Evolutionary conservation across 2,329 filamentous ascomycete genomes (phyloP).

Genomic region (Pseudopyricularia cyperi): DNA sequence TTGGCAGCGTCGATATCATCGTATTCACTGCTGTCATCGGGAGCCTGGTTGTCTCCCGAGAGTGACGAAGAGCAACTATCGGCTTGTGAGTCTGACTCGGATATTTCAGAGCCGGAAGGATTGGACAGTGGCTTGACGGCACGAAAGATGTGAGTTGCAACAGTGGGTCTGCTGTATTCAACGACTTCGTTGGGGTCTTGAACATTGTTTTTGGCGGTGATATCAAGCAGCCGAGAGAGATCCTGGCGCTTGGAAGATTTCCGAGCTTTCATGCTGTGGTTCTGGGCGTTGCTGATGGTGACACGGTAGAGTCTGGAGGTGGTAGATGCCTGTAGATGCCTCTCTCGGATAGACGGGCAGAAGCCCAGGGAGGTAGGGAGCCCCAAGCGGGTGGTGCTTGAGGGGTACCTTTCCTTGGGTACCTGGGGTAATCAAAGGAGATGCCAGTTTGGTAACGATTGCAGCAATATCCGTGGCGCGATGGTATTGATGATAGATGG

Average conservation of each 20-base stretch:
- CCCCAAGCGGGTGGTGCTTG: too few species aligned
- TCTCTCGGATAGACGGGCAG: neutral
- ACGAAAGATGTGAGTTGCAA: neutral
- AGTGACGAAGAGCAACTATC: neutral
- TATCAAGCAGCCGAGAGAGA: neutral
- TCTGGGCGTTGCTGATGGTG: neutral
- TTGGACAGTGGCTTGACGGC: neutral
- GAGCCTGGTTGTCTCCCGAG: neutral
- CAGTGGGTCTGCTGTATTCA: neutral
- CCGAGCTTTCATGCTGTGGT: neutral
- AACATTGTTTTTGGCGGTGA: neutral
- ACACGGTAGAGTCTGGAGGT: neutral
- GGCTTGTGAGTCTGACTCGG: neutral
- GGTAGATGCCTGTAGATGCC: neutral
- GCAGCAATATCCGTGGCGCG: too few species aligned
- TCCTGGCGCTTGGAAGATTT: neutral
- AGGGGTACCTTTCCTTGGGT: too few species aligned
- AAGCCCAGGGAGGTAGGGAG: neutral
- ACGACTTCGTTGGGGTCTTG: neutral
- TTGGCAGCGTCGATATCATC: neutral
- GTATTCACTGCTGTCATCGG: neutral
- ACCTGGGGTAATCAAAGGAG: too few species aligned
- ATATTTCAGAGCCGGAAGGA: neutral
- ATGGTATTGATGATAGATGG: too few species aligned
- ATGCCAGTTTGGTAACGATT: too few species aligned